phyloP scores from a whole-genome alignment of 164 flowering plant species.

The Cinnamomum micranthum region DNA sequence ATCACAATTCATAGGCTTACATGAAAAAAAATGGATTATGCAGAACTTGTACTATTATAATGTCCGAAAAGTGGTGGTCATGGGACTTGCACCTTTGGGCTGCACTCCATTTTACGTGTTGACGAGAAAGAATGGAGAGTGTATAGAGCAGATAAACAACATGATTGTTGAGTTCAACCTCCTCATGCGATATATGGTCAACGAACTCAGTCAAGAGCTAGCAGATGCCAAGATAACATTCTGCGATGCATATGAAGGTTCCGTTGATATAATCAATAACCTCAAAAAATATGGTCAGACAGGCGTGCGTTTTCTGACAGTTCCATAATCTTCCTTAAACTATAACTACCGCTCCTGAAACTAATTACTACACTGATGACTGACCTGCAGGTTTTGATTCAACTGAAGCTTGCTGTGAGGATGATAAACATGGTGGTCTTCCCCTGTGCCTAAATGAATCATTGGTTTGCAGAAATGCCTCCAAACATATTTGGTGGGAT shows the following conservation, averaged over 20 bases:
- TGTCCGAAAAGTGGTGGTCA: constrained; percentile 63
- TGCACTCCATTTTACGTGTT: constrained; percentile 86
- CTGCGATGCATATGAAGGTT: constrained; percentile 69
- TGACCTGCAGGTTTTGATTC: constrained; percentile 49
- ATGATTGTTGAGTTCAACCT: constrained; percentile 76
- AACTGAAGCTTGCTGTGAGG: constrained; percentile 77
- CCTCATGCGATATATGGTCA: constrained; percentile 64
- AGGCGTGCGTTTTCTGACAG: not conserved
- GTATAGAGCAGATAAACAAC: constrained; percentile 62
- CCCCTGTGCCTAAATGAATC: constrained; percentile 63
- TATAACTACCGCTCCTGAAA: not conserved
- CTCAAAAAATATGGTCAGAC: constrained; percentile 58
- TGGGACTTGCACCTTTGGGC: constrained; percentile 86
- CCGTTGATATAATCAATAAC: constrained; percentile 69
- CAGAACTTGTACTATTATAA: constrained; percentile 64
- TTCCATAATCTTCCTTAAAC: not conserved
- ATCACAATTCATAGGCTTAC: not conserved
- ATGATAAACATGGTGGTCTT: constrained; percentile 68
- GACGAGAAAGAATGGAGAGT: constrained; percentile 58
- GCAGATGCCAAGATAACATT: constrained; percentile 48
- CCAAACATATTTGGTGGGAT: constrained; percentile 88
- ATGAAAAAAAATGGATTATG: constrained; percentile 4
- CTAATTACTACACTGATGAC: not conserved
- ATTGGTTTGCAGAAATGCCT: constrained; percentile 73
- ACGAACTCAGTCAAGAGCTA: constrained; percentile 53